phyloP scores from a whole-genome alignment of 176 grass and related monocot species.

The Carex pumila region DNA sequence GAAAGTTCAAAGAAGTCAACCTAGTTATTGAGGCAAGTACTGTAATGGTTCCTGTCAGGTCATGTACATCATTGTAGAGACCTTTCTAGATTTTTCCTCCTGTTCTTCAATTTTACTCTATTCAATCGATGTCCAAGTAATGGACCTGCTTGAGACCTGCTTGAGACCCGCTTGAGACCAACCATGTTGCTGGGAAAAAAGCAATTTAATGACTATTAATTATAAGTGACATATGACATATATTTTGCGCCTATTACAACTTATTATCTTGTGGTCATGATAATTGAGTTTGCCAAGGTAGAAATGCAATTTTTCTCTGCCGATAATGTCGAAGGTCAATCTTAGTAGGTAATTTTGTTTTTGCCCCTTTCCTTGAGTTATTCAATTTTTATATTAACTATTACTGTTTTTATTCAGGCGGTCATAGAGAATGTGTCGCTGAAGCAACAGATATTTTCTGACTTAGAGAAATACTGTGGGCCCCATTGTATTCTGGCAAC shows the following conservation, averaged over 20 bases:
- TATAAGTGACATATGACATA: not conserved
- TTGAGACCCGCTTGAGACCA: too few relatives aligned
- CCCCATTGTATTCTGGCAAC: slow-evolving; percentile 76
- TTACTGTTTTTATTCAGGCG: slow-evolving; percentile 37
- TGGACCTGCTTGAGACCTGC: too few relatives aligned
- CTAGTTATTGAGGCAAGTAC: slow-evolving; percentile 78
- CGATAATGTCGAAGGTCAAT: not conserved
- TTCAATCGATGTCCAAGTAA: not conserved
- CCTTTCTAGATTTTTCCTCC: not conserved
- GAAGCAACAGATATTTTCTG: slow-evolving; percentile 88
- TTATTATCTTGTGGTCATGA: not conserved
- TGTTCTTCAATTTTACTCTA: not conserved
- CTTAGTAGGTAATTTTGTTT: not conserved
- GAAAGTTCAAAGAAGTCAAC: slow-evolving; percentile 66
- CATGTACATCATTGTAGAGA: not conserved
- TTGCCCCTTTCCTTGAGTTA: not conserved
- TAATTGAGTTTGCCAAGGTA: not conserved
- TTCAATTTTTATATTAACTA: not conserved
- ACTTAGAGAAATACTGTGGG: slow-evolving; percentile 74
- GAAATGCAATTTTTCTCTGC: not conserved
- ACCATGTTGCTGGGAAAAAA: not conserved
- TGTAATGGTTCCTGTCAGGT: not conserved
- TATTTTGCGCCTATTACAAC: not conserved
- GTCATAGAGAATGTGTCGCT: slow-evolving; percentile 80
- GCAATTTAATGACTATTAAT: not conserved